Evolutionary conservation across 2,329 filamentous ascomycete genomes (phyloP).

Genomic region (Penicillium hordei): DNA sequence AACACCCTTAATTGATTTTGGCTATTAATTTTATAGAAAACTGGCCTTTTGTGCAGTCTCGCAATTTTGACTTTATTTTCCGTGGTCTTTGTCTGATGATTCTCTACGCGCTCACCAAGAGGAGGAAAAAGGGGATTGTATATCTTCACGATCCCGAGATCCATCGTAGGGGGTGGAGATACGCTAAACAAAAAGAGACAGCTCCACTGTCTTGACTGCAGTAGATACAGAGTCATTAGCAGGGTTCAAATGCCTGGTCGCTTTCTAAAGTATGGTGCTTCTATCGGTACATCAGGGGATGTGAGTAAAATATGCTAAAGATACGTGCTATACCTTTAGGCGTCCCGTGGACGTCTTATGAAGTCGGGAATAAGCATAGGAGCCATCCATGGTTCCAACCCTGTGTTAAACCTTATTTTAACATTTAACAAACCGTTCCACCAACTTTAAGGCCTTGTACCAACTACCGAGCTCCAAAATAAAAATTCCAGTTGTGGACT

Average conservation of each 20-base stretch:
- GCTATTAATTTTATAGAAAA: not conserved
- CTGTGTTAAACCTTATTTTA: not conserved
- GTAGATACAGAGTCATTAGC: not conserved
- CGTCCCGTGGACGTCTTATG: not conserved
- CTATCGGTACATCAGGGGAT: not conserved
- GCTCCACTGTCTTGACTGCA: not conserved
- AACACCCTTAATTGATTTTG: not conserved
- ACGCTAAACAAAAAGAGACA: not conserved
- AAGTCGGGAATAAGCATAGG: not conserved
- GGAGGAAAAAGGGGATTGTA: not conserved
- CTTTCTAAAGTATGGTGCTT: not conserved
- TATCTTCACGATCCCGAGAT: not conserved
- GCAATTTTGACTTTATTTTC: not conserved
- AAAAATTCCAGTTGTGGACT: not conserved
- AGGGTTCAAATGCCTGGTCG: not conserved
- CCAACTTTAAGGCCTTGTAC: not conserved
- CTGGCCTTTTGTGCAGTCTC: not conserved
- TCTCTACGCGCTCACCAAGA: not conserved
- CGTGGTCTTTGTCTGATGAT: not conserved
- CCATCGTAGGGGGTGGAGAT: not conserved
- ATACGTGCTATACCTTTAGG: not conserved
- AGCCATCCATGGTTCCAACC: not conserved
- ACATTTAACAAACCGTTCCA: not conserved
- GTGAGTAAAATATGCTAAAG: not conserved
- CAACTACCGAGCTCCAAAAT: not conserved